A percentile compares a stretch with the other conserved stretches of the same genome.
Evolutionary conservation across 148 eudicot genomes (phyloP).

Genomic region (Fagopyrum esculentum): DNA sequence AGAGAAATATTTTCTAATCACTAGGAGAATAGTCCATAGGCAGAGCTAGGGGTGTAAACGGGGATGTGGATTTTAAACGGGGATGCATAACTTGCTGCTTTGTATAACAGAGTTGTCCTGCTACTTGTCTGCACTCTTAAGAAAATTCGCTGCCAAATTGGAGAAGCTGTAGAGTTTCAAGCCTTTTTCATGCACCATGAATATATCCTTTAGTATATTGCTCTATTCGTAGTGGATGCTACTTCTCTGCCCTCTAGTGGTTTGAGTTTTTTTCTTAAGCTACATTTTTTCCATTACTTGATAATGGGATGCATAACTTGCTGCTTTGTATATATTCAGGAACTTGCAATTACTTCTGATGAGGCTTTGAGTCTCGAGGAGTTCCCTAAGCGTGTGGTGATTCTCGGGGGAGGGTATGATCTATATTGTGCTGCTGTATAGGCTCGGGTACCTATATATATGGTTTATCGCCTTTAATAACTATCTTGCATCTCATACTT

Average conservation of each 20-base stretch:
- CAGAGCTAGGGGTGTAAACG: no score
- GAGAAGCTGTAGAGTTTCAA: neutral
- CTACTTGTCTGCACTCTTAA: neutral
- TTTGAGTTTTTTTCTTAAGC: neutral
- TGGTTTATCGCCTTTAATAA: neutral
- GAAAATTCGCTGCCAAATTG: neutral
- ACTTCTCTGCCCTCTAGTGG: neutral
- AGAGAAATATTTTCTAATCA: neutral
- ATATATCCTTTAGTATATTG: neutral
- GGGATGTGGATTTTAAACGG: no score
- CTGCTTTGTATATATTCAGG: conserved; percentile 29
- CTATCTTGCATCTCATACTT: neutral
- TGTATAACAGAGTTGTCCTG: neutral
- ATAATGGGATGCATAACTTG: neutral
- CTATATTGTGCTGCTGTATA: neutral
- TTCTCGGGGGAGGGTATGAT: conserved; percentile 91
- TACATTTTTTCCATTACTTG: neutral
- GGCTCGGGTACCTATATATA: neutral
- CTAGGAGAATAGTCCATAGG: neutral
- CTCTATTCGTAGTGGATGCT: neutral
- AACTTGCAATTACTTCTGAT: conserved; percentile 85
- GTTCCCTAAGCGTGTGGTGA: conserved; percentile 77
- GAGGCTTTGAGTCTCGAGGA: conserved; percentile 98
- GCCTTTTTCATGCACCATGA: neutral
- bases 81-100: no score